Evolutionary conservation across 2,329 filamentous ascomycete species (phyloP).

Genomic region (Calonectria montana): DNA sequence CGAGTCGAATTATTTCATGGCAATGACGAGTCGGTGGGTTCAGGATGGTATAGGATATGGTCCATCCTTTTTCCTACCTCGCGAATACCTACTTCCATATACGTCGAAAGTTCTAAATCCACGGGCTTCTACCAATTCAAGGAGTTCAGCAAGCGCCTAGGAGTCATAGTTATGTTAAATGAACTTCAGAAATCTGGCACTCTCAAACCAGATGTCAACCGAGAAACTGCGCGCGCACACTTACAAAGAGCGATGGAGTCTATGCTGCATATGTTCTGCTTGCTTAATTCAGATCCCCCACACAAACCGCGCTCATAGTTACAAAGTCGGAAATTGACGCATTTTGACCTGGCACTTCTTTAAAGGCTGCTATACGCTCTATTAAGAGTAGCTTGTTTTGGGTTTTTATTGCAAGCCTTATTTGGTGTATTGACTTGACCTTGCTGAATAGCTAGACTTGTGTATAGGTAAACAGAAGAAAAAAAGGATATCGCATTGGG

Average conservation of each 20-base stretch:
- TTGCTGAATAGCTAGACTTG: too few relatives aligned
- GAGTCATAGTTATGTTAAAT: not conserved
- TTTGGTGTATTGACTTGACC: too few relatives aligned
- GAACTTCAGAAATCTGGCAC: not conserved
- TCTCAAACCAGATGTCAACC: not conserved
- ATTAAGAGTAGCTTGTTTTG: too few relatives aligned
- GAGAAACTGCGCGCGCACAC: not conserved
- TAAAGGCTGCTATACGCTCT: too few relatives aligned
- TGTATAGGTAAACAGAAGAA: too few relatives aligned
- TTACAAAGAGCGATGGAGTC: not conserved
- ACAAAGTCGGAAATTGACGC: too few relatives aligned
- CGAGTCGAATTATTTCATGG: not conserved
- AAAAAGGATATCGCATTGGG: too few relatives aligned
- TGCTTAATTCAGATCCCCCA: too few relatives aligned
- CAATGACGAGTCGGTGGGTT: not conserved
- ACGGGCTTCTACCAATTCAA: not conserved
- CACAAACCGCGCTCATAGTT: too few relatives aligned
- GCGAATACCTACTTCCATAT: not conserved
- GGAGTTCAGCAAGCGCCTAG: not conserved
- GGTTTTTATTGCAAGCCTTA: too few relatives aligned
- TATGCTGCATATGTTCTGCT: not conserved
- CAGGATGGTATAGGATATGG: not conserved
- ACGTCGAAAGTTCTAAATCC: not conserved
- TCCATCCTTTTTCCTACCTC: not conserved
- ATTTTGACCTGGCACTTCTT: too few relatives aligned